Evolutionary conservation across 495 filamentous ascomycete species (phyloP).

Genomic region (Aspergillus sparsus): DNA sequence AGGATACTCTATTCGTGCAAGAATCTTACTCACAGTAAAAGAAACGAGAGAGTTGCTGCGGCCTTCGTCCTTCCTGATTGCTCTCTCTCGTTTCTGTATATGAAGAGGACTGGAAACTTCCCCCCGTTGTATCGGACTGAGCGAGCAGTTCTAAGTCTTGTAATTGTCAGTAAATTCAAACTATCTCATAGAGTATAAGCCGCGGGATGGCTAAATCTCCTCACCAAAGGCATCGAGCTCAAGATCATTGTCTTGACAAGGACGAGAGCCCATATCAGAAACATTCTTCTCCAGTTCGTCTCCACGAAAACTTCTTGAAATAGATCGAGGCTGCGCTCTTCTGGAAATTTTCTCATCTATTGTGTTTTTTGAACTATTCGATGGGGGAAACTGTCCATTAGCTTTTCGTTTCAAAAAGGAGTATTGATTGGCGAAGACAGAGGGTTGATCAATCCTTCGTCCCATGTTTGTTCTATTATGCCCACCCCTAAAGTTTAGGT

Average conservation of each 20-base stretch:
- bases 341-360: conserved; percentile 34
- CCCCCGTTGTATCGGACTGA: conserved; percentile 24
- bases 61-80: not conserved
- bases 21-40: conserved; percentile 32
- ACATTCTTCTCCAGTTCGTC: not conserved
- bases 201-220: conserved; percentile 4
- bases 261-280: not conserved
- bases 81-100: not conserved
- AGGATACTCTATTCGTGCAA: no score
- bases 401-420: conserved; percentile 8
- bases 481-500: not conserved
- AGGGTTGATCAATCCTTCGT: conserved; percentile 1
- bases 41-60: conserved; percentile 31
- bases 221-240: conserved; percentile 56
- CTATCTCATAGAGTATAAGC: not conserved
- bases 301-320: conserved; percentile 12
- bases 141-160: conserved; percentile 47
- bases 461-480: not conserved
- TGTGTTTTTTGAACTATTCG: conserved; percentile 10
- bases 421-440: conserved; percentile 1
- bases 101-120: conserved; percentile 1
- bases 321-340: conserved; percentile 25
- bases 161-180: not conserved
- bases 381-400: conserved; percentile 2
- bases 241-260: conserved; percentile 22